A percentile compares a stretch with the other conserved stretches of the same genome.
These are phyloP conservation scores for Saccharomyces kudriavzevii DNA, from an alignment of 805 yeast species.

Conservation along the genomic window DNA sequence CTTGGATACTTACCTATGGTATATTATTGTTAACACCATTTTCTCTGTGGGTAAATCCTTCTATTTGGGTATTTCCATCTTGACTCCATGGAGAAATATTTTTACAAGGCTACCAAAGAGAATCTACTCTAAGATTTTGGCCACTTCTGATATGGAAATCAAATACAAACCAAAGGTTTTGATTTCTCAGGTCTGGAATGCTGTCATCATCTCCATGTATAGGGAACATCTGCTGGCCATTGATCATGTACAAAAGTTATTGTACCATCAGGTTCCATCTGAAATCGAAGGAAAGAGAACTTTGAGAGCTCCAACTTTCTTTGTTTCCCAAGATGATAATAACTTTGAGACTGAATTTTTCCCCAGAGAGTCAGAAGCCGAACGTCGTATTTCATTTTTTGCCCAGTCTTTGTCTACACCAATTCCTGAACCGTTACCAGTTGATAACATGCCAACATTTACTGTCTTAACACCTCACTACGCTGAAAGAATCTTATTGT, in stretches of 20 bases:
- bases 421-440: slow-evolving; percentile 97
- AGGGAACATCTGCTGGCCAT: slow-evolving; percentile 97
- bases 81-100: slow-evolving; percentile 99
- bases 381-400: slow-evolving; percentile 98
- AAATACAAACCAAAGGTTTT: slow-evolving; percentile 97
- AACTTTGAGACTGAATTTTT: slow-evolving; percentile 93
- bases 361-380: slow-evolving; percentile 96
- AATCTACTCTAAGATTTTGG: slow-evolving; percentile 93
- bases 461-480: slow-evolving; percentile 96
- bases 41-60: slow-evolving; percentile 97
- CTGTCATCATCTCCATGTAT: slow-evolving; percentile 97
- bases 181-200: slow-evolving; percentile 98
- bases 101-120: slow-evolving; percentile 97
- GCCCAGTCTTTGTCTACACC: slow-evolving; percentile 99
- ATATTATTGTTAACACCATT: slow-evolving; percentile 87
- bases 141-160: slow-evolving; percentile 98
- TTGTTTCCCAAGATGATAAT: slow-evolving; percentile 93
- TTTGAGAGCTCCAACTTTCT: slow-evolving; percentile 97
- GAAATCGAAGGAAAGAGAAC: slow-evolving; percentile 98
- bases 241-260: slow-evolving; percentile 94
- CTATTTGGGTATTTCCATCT: slow-evolving; percentile 96
- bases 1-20: slow-evolving; percentile 99
- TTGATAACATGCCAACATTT: slow-evolving; percentile 98
- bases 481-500: slow-evolving; percentile 84
- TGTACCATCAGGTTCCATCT: slow-evolving; percentile 97